These are phyloP conservation scores for Primulina huaijiensis DNA, from an alignment of 257 asterid genomes.

Conservation along the genomic window DNA sequence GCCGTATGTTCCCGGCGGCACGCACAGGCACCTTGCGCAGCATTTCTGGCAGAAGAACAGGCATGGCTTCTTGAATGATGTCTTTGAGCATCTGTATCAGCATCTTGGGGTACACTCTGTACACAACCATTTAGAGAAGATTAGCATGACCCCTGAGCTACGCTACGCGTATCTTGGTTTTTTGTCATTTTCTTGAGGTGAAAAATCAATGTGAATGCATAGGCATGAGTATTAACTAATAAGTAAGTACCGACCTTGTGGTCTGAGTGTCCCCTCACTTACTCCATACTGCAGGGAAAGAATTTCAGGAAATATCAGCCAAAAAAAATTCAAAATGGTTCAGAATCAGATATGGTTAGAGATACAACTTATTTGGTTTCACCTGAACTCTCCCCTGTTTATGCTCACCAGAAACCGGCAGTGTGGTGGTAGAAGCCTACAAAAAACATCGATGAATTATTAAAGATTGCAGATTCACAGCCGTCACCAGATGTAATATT, in stretches of 20 bases:
- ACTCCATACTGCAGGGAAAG: constrained; percentile 45
- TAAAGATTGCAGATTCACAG: too few relatives aligned
- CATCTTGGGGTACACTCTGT: constrained; percentile 60
- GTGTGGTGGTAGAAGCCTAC: constrained; percentile 35
- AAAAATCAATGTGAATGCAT: not conserved
- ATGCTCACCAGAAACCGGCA: constrained; percentile 28
- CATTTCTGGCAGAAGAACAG: constrained; percentile 66
- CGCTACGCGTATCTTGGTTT: too few relatives aligned
- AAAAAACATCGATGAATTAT: not conserved
- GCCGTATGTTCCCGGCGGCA: constrained; percentile 69
- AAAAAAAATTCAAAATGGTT: not conserved
- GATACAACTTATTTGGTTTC: not conserved
- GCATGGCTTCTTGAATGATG: constrained; percentile 69
- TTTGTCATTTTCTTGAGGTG: not conserved
- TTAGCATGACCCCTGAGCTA: too few relatives aligned
- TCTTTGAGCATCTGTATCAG: constrained; percentile 49
- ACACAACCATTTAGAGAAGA: not conserved
- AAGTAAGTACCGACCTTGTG: constrained; percentile 41
- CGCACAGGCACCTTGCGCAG: constrained; percentile 58
- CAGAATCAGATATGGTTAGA: too few relatives aligned
- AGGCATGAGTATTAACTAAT: not conserved
- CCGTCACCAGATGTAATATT: too few relatives aligned
- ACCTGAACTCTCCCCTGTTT: constrained; percentile 31
- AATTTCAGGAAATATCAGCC: constrained; percentile 15
- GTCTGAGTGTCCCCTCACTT: constrained; percentile 50